Base-by-base conservation (phyloP, 345 rosid genomes). In the Gossypium mustelinum region DNA sequence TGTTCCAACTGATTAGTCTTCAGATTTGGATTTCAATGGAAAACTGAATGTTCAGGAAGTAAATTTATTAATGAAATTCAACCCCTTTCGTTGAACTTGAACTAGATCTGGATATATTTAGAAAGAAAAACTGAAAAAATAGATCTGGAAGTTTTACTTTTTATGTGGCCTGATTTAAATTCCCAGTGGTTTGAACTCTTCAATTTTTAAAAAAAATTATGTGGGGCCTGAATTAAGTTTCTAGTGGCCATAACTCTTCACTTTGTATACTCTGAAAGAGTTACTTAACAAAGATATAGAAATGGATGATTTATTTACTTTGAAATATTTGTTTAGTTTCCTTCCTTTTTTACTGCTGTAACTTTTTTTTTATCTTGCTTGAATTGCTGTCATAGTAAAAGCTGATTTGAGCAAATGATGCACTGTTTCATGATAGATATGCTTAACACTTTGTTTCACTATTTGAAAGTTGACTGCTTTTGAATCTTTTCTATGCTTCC, bases 401-500 rank as follows among this genome's bases (percentile, higher is more conserved):
- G 58, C 13, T 14, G 58, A 50, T 51, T 51, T 69, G 60, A 51
- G 59, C 45, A 51, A 51, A 51, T 69, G 59, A 4, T 69, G 45
- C 60, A 27, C 57, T 58, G 16, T 58, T 68, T 24, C 14, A 25
- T 0, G 13, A 68, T 22, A 68, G 56, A 47, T 48, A 29, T 52
- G 47, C 60, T 16, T 69, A 27, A 9, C 60, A 27, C 73, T 51
- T 69, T 52, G 17, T 50, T 67, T 24, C 20, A 47, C 56, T 12
- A 50, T 68, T 9, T 13, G 73, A 70, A 52, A 69, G 59, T 27
- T n/a, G n/a, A 20, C 39, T 68, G 44, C 73, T 27, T 69, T 69
- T 69, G 60, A 69, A 27, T 69, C 60, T 51, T 50, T 50, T 50
- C 73, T 51, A 51, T 27, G 59, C 73, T 51, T 51, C 73, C 60